Percentiles rank a stretch among this genome's conserved stretches.
These are phyloP conservation scores for Coemansia sp. DNA, from an alignment of 192 early-diverging fungal genomes.

Conservation along the genomic window DNA sequence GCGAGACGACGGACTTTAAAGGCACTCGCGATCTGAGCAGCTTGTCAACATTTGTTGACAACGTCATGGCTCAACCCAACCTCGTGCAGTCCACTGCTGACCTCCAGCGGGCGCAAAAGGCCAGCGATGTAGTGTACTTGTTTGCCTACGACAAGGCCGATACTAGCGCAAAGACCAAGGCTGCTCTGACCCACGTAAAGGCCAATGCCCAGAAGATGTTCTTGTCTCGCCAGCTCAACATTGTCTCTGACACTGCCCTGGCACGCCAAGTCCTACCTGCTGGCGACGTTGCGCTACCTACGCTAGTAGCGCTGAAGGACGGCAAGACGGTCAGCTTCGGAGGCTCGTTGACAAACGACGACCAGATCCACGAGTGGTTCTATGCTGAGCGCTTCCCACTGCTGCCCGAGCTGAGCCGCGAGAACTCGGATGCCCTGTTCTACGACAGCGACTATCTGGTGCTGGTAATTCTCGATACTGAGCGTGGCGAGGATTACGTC, in stretches of 20 bases:
- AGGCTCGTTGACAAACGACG: slow-evolving; percentile 36
- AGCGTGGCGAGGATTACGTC: slow-evolving; percentile 16
- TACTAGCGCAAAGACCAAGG: slow-evolving; percentile 32
- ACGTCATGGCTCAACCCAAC: slow-evolving; percentile 43
- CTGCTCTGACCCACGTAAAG: slow-evolving; percentile 30
- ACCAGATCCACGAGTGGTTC: slow-evolving; percentile 60
- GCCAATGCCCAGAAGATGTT: slow-evolving; percentile 47
- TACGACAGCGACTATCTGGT: slow-evolving; percentile 63
- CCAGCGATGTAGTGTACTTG: slow-evolving; percentile 59
- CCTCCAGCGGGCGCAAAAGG: slow-evolving; percentile 31
- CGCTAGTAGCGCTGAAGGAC: slow-evolving; percentile 63
- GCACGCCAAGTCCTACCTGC: slow-evolving; percentile 13
- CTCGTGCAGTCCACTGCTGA: slow-evolving; percentile 40
- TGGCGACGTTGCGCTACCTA: slow-evolving; percentile 35
- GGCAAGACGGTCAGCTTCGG: slow-evolving; percentile 28
- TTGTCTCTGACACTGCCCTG: slow-evolving; percentile 15
- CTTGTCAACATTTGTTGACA: slow-evolving; percentile 57
- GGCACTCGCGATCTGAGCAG: slow-evolving; percentile 54
- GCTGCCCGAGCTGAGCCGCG: slow-evolving; percentile 61
- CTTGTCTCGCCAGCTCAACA: slow-evolving; percentile 38
- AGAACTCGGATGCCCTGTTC: slow-evolving; percentile 70
- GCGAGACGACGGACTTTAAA: slow-evolving; percentile 41
- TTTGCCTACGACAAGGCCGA: slow-evolving; percentile 52
- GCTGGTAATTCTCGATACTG: slow-evolving; percentile 61
- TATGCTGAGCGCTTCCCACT: slow-evolving; percentile 64